phyloP scores from a whole-genome alignment of 805 yeast genomes.

The Lipomyces chichibuensis region DNA sequence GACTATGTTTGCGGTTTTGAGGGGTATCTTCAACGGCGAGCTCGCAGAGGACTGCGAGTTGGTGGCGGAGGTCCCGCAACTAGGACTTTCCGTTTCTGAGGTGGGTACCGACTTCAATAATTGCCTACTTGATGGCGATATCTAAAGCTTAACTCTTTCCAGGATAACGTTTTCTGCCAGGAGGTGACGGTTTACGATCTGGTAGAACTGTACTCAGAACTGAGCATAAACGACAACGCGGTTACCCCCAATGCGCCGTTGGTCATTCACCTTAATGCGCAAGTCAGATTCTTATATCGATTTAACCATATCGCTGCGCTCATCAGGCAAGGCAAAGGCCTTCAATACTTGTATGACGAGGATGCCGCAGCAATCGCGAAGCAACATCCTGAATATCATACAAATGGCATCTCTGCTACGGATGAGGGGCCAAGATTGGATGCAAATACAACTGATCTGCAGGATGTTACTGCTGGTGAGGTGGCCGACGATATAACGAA shows the following conservation, averaged over 20 bases:
- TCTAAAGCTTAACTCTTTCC: background rate
- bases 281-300: slow-evolving; percentile 23
- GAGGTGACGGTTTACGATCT: slow-evolving; percentile 33
- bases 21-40: slow-evolving; percentile 16
- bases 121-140: background rate
- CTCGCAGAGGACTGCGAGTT: slow-evolving; percentile 20
- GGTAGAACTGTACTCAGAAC: slow-evolving; percentile 22
- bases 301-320: slow-evolving; percentile 29
- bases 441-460: background rate
- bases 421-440: background rate
- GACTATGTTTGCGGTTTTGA: slow-evolving; percentile 16
- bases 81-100: slow-evolving; percentile 24
- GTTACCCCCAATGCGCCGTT: slow-evolving; percentile 11
- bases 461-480: background rate
- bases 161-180: slow-evolving; percentile 28
- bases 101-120: slow-evolving; percentile 7
- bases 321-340: slow-evolving; percentile 29
- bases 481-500: slow-evolving; percentile 6
- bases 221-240: slow-evolving; percentile 20
- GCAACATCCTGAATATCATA: background rate
- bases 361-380: background rate
- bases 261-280: slow-evolving; percentile 11
- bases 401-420: background rate
- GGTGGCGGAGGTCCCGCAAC: slow-evolving; percentile 17
- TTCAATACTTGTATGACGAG: slow-evolving; percentile 9